Conservation (phyloP, 2,329 filamentous ascomycete species). For the Colletotrichum sp. region DNA sequence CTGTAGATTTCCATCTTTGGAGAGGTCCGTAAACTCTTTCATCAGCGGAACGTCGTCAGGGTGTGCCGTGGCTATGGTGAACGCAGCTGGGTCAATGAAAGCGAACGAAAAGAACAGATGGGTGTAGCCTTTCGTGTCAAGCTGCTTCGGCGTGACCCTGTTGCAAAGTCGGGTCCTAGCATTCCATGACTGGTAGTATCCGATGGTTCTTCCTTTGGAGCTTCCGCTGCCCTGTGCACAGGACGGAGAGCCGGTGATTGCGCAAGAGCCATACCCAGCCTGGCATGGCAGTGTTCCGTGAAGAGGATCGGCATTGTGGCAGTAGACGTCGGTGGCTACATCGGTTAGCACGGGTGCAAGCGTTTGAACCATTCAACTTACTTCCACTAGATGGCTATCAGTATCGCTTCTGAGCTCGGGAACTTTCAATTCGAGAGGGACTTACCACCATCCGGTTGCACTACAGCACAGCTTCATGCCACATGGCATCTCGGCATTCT, state of each 20-base stretch:
- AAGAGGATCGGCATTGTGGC: not conserved
- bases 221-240: not conserved
- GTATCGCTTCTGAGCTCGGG: not conserved
- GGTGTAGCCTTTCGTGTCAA: not conserved
- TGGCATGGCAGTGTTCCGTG: not conserved
- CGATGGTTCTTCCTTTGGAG: not conserved
- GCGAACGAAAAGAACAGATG: not conserved
- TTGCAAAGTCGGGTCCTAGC: not conserved
- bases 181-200: not conserved
- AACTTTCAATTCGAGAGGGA: not conserved
- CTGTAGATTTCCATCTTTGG: not conserved
- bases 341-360: not conserved
- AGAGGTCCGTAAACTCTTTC: conserved; percentile 33
- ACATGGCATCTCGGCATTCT: not conserved
- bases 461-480: not conserved
- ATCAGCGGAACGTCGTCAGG: not conserved
- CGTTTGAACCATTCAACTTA: not conserved
- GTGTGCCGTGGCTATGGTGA: not conserved
- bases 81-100: not conserved
- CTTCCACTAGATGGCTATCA: not conserved
- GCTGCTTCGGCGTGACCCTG: not conserved
- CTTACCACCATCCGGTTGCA: not conserved
- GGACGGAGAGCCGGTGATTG: not conserved
- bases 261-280: not conserved
- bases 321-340: not conserved